phyloP scores from a whole-genome alignment of 148 eudicot genomes.

The Polygonum aviculare region DNA sequence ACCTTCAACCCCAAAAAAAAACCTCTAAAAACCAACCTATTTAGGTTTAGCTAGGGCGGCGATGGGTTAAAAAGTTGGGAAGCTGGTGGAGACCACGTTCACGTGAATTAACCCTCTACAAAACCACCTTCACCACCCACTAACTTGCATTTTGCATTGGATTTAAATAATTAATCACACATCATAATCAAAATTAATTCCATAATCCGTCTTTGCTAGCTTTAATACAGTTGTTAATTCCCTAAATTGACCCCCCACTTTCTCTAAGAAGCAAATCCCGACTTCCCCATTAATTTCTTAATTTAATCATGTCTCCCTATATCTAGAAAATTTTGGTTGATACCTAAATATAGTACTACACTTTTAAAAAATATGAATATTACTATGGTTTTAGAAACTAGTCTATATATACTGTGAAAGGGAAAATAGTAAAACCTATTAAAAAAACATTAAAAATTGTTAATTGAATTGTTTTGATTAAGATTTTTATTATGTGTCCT shows the following conservation, averaged over 20 bases:
- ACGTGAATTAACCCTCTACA: background rate
- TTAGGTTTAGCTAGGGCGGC: background rate
- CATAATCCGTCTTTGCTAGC: background rate
- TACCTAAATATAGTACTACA: background rate
- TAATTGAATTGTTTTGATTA: too few relatives aligned
- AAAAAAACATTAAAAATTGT: too few relatives aligned
- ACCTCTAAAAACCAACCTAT: too few relatives aligned
- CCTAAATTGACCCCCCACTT: background rate
- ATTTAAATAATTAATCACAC: background rate
- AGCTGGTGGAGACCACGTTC: constrained; percentile 4
- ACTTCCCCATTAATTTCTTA: background rate
- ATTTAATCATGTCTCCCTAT: background rate
- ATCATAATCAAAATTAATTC: background rate
- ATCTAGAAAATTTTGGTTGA: background rate
- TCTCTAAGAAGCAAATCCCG: background rate
- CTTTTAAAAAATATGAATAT: background rate
- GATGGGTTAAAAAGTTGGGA: background rate
- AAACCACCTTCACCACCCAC: background rate
- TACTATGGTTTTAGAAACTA: background rate
- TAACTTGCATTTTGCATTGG: background rate
- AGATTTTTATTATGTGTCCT: too few relatives aligned
- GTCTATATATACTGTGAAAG: too few relatives aligned
- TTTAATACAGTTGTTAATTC: background rate
- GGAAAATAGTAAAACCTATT: too few relatives aligned
- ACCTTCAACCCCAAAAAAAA: too few relatives aligned